phyloP scores from a whole-genome alignment of 345 rosid species.

The Luvunga scandens region DNA sequence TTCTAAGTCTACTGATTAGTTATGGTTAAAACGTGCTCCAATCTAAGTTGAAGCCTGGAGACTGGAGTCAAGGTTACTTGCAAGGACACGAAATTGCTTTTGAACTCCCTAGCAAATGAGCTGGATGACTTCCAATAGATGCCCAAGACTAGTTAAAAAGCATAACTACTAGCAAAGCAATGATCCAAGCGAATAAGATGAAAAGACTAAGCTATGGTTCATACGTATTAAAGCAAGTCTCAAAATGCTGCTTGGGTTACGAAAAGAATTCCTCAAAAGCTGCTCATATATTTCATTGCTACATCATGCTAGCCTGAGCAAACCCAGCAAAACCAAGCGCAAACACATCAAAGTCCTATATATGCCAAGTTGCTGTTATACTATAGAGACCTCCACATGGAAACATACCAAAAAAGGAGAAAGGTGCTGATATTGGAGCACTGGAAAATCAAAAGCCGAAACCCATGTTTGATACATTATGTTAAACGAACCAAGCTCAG shows the following conservation, averaged over 20 bases:
- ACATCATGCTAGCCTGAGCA: not conserved
- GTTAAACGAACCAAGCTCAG: constrained; percentile 31
- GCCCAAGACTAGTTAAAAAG: no score
- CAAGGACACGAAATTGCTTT: no score
- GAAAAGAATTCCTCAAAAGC: not conserved
- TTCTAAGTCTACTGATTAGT: no score
- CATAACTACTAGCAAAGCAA: not conserved
- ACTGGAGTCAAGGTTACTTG: no score
- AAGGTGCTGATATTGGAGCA: not conserved
- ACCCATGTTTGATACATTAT: not conserved
- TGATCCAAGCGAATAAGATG: not conserved
- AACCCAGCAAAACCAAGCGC: not conserved
- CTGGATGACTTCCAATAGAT: no score
- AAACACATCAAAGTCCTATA: not conserved
- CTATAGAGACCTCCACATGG: not conserved
- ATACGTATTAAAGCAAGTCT: not conserved
- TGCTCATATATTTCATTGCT: not conserved
- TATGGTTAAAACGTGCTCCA: no score
- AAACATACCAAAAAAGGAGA: not conserved
- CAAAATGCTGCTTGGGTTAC: not conserved
- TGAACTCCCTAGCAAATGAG: no score
- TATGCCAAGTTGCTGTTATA: not conserved
- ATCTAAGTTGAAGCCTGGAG: no score
- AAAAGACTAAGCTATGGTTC: not conserved
- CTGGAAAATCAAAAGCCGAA: not conserved